Percentiles rank a stretch among this genome's conserved stretches.
These are phyloP conservation scores for Penicillium sp. DNA, from an alignment of 2,329 filamentous ascomycete genomes.

Conservation along the genomic window DNA sequence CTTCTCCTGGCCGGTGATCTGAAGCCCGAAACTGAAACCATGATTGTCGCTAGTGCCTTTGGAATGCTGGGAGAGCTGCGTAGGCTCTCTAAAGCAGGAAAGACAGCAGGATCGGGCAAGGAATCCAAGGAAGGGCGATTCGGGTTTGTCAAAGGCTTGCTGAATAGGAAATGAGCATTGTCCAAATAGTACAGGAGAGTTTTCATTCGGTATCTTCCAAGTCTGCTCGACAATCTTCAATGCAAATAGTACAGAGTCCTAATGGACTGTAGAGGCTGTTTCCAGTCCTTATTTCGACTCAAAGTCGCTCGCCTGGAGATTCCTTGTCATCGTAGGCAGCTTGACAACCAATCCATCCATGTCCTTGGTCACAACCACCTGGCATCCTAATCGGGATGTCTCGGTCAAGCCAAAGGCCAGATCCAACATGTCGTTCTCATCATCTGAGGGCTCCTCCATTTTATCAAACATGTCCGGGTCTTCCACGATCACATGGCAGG, in stretches of 20 bases:
- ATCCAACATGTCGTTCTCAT: conserved; percentile 89
- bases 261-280: conserved; percentile 7
- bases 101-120: not conserved
- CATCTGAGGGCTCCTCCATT: conserved; percentile 74
- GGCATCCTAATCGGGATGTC: conserved; percentile 79
- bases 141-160: conserved; percentile 1
- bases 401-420: conserved; percentile 86
- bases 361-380: conserved; percentile 87
- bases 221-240: conserved; percentile 21
- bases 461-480: conserved; percentile 72
- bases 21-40: not conserved
- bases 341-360: conserved; percentile 82
- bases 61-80: conserved; percentile 2
- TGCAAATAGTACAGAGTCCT: conserved; percentile 30
- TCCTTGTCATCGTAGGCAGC: conserved; percentile 90
- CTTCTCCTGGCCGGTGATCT: not conserved
- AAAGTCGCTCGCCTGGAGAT: conserved; percentile 94
- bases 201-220: conserved; percentile 24
- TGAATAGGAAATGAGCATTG: conserved; percentile 1
- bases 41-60: not conserved
- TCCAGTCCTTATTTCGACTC: conserved; percentile 37
- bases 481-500: conserved; percentile 83
- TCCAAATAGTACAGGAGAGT: conserved; percentile 27
- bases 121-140: not conserved
- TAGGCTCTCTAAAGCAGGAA: not conserved